Base-by-base conservation (phyloP, 2,329 filamentous ascomycete genomes). In the Apiospora koreana region DNA sequence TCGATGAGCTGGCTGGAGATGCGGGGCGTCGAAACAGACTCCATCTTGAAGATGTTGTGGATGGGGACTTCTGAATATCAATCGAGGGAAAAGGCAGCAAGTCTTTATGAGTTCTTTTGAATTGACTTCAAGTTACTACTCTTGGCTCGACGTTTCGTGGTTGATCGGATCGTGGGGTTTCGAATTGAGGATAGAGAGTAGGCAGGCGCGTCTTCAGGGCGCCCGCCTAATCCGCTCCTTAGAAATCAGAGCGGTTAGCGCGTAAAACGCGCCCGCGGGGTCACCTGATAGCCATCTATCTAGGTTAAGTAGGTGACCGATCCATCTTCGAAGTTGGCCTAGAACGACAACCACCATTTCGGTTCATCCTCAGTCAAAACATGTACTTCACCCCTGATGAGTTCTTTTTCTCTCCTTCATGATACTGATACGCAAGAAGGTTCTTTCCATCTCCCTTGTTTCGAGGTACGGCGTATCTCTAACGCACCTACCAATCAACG, bases 1-100 rank as follows among this genome's bases (percentile, higher is more conserved):
- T 94, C 89, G 70, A 98, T 92, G 82, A 95, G 93, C 50, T 87
- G 84, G 68, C 93, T 92, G 65, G 93, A 94, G 80, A 98, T 90
- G 81, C 96, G 94, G 41, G 96, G 95, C 66, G 94, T 89, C 35
- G 87, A 86, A 71, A 85, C 91, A 76, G 91, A 84, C 78, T 95
- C 87, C 93, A 95, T 95, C 73, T 71, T 83, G 64, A 28, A 35
- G 28, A 25, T 7, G 42, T 21, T 8, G 23, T 28, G 23, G 38
- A 45, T 16, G n/a, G 7, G 7, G 45, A 43, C 31, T 64, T 64
- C 7, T 25, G n/a, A 64, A n/a, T 21, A 43, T 65, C 64, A 58
- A 58, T 25, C 46, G 12, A 25, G n/a, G n/a, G n/a, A 23, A 23
- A 12, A 41, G 14, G 38, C 38, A 41, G 38, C 14, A 41, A n/a